Percentiles rank a stretch among this genome's conserved stretches.
These are phyloP conservation scores for Magnaporthiopsis incrustans DNA, from an alignment of 2,329 filamentous ascomycete species.

Conservation along the genomic window DNA sequence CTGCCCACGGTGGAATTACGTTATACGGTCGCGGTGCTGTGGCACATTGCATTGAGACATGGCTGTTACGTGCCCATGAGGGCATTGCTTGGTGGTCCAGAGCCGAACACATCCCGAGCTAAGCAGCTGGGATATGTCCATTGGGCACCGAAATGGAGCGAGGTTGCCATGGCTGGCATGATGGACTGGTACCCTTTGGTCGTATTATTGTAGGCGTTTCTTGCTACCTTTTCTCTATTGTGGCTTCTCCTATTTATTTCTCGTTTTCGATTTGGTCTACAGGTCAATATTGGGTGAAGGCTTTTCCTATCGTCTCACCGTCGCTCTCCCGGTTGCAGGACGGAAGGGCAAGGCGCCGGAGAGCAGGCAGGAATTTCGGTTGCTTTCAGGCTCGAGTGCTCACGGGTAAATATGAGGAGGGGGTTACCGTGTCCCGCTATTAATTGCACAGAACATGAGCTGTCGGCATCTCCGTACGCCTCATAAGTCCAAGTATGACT, in stretches of 20 bases:
- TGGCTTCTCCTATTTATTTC: not conserved
- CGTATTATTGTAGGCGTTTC: too few relatives aligned
- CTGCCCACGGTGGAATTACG: not conserved
- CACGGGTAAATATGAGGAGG: not conserved
- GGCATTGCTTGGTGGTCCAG: not conserved
- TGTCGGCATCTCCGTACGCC: not conserved
- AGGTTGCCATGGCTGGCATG: not conserved
- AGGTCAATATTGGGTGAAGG: too few relatives aligned
- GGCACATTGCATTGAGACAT: not conserved
- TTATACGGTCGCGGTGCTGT: not conserved
- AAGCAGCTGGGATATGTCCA: not conserved
- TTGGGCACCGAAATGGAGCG: not conserved
- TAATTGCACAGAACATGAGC: not conserved
- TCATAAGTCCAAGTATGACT: not conserved
- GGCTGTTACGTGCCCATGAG: not conserved
- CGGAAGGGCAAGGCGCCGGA: not conserved
- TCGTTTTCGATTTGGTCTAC: not conserved
- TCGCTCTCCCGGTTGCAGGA: not conserved
- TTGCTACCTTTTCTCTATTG: not conserved
- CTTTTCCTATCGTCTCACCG: too few relatives aligned
- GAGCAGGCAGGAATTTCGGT: not conserved
- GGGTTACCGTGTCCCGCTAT: not conserved
- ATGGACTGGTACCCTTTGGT: not conserved
- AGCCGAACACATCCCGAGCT: not conserved
- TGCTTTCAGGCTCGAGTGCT: not conserved